Evolutionary conservation across 2,329 filamentous ascomycete species (phyloP).

Genomic region (Curvularia sp.): DNA sequence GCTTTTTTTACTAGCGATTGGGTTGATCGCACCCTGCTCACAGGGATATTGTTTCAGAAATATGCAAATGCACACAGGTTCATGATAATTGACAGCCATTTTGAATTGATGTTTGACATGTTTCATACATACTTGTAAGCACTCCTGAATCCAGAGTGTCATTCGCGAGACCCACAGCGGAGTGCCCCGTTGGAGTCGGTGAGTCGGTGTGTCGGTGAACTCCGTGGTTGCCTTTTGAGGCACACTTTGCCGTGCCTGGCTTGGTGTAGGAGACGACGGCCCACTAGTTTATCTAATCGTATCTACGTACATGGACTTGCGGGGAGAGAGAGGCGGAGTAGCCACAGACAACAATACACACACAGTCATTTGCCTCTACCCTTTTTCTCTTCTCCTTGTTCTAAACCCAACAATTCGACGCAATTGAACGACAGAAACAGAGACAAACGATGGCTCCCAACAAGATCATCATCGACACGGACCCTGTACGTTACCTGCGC

Average conservation of each 20-base stretch:
- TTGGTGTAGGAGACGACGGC: conserved; percentile 11
- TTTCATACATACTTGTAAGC: not conserved
- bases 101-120: not conserved
- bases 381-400: no score
- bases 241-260: conserved; percentile 24
- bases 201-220: conserved; percentile 19
- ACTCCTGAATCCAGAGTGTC: not conserved
- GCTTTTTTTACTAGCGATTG: conserved; percentile 33
- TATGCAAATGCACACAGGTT: conserved; percentile 7
- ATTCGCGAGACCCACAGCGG: conserved; percentile 15
- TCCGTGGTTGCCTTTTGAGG: conserved; percentile 18
- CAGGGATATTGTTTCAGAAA: not conserved
- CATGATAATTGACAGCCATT: not conserved
- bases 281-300: conserved; percentile 36
- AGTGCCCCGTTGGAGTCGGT: conserved; percentile 21
- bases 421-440: no score
- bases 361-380: no score
- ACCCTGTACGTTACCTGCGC: conserved; percentile 68
- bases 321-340: no score
- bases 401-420: not conserved
- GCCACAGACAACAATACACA: no score
- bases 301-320: conserved; percentile 2
- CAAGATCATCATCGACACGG: conserved; percentile 92
- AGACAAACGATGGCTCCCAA: conserved; percentile 47
- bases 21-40: conserved; percentile 20